Evolutionary conservation across 2,329 filamentous ascomycete species (phyloP).

Genomic region (Fusarium neocosmosporiellum): DNA sequence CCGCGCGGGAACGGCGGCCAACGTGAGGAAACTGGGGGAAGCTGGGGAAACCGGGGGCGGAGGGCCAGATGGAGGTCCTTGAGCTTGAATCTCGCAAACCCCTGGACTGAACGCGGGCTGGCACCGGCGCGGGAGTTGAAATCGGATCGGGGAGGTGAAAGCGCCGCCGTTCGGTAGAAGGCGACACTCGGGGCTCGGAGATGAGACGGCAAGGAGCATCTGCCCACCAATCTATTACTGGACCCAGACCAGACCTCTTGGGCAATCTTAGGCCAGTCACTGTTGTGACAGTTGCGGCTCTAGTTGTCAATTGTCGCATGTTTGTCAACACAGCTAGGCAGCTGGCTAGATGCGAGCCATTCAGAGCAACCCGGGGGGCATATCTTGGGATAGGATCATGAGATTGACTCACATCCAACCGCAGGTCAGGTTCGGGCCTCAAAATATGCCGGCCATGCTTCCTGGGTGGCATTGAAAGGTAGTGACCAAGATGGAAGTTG

Average conservation of each 20-base stretch:
- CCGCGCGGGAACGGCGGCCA: constrained; percentile 28
- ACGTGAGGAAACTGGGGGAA: not conserved
- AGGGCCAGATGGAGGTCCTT: constrained; percentile 1
- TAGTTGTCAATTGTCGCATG: constrained; percentile 3
- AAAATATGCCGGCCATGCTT: not conserved
- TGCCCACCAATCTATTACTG: not conserved
- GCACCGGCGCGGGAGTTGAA: constrained; percentile 12
- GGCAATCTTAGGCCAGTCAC: not conserved
- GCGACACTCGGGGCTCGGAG: constrained; percentile 21
- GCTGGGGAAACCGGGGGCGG: constrained; percentile 17
- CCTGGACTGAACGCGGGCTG: not conserved
- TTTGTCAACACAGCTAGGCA: not conserved
- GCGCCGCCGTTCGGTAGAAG: constrained; percentile 10
- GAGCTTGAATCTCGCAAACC: constrained; percentile 4
- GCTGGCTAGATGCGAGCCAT: constrained; percentile 13
- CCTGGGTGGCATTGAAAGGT: constrained; percentile 1
- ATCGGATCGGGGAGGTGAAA: constrained; percentile 2
- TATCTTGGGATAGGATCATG: not conserved
- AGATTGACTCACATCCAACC: constrained; percentile 7
- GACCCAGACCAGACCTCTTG: not conserved
- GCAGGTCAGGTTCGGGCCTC: constrained; percentile 2
- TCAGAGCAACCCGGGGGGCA: not conserved
- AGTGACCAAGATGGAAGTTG: constrained; percentile 31
- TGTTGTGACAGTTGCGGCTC: constrained; percentile 16
- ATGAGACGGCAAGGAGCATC: constrained; percentile 6